A percentile compares a stretch with the other conserved stretches of the same genome.
phyloP scores from a whole-genome alignment of 1,139 yeast species.

The Kurtzmaniella natalensis region DNA sequence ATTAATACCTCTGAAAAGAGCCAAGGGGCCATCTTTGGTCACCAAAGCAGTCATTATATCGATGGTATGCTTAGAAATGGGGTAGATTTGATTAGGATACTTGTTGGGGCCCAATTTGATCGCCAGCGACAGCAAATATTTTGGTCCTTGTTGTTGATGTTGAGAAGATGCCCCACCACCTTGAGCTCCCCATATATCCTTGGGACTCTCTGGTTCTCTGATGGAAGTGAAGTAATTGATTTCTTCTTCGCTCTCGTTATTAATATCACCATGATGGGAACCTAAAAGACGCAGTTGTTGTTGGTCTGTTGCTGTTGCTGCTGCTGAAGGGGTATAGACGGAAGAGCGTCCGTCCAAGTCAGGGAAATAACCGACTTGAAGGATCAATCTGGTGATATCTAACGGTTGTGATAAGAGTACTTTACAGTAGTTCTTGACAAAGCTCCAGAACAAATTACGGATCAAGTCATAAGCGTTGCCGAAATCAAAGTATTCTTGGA shows the following conservation, averaged over 20 bases:
- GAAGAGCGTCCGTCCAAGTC: slow-evolving; percentile 18
- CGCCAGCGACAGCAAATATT: slow-evolving; percentile 10
- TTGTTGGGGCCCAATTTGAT: background rate
- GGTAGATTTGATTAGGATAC: slow-evolving; percentile 39
- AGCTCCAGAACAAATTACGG: slow-evolving; percentile 52
- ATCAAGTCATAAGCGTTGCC: slow-evolving; percentile 53
- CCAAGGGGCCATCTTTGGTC: slow-evolving; percentile 76
- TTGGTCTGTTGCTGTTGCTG: slow-evolving; percentile 7
- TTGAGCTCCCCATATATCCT: slow-evolving; percentile 5
- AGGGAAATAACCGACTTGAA: slow-evolving; percentile 70
- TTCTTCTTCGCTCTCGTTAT: slow-evolving; percentile 39
- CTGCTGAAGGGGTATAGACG: no score
- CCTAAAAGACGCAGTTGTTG: slow-evolving; percentile 7
- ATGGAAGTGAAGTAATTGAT: slow-evolving; percentile 43
- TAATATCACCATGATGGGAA: no score
- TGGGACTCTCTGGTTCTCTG: slow-evolving; percentile 4
- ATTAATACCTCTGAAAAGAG: slow-evolving; percentile 82
- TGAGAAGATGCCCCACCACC: slow-evolving; percentile 1
- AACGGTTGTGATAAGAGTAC: slow-evolving; percentile 80
- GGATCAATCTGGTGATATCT: slow-evolving; percentile 71
- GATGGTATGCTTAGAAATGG: slow-evolving; percentile 61
- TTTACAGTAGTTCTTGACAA: slow-evolving; percentile 63
- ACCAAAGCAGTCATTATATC: slow-evolving; percentile 69
- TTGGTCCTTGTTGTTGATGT: slow-evolving; percentile 10
- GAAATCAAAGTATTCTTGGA: slow-evolving; percentile 61